Conservation (phyloP, 2,329 filamentous ascomycete genomes). For the Orbilia quercus region DNA sequence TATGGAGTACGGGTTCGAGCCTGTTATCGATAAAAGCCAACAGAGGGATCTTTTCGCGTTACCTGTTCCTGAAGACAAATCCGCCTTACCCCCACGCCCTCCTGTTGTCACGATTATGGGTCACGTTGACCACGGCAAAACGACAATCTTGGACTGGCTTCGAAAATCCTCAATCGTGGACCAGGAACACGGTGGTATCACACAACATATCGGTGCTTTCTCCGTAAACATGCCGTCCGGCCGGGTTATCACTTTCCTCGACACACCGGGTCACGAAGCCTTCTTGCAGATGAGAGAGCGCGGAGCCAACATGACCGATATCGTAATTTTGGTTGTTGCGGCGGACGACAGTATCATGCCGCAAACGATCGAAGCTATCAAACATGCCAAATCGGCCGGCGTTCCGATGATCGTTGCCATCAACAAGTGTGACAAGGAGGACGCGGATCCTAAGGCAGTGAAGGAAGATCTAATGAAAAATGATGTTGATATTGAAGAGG, state of each 20-base stretch:
- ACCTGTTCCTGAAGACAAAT: conserved; percentile 75
- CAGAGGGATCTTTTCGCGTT: conserved; percentile 77
- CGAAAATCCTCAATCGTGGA: conserved; percentile 92
- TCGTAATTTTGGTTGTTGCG: conserved; percentile 93
- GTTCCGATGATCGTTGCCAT: conserved; percentile 98
- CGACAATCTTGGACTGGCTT: conserved; percentile 91
- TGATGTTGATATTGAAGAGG: conserved; percentile 92
- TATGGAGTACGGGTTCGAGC: conserved; percentile 91
- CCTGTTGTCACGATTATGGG: conserved; percentile 99
- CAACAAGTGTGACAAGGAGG: conserved; percentile 94
- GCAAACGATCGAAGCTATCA: conserved; percentile 94
- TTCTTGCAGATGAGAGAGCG: conserved; percentile 96
- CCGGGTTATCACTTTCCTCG: conserved; percentile 93
- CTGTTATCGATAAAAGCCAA: conserved; percentile 76
- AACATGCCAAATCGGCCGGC: conserved; percentile 85
- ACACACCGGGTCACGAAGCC: conserved; percentile 94
- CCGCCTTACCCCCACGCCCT: conserved; percentile 77
- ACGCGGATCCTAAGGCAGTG: conserved; percentile 81
- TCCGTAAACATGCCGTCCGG: conserved; percentile 86
- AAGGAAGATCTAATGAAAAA: conserved; percentile 86
- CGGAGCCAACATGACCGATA: conserved; percentile 95
- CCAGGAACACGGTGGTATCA: conserved; percentile 94
- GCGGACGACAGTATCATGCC: conserved; percentile 98
- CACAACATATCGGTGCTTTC: conserved; percentile 98
- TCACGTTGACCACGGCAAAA: conserved; percentile 98